A percentile compares a stretch with the other conserved stretches of the same genome.
These are phyloP conservation scores for Russula lepida DNA, from an alignment of 768 basidiomycete genomes.

Conservation along the genomic window DNA sequence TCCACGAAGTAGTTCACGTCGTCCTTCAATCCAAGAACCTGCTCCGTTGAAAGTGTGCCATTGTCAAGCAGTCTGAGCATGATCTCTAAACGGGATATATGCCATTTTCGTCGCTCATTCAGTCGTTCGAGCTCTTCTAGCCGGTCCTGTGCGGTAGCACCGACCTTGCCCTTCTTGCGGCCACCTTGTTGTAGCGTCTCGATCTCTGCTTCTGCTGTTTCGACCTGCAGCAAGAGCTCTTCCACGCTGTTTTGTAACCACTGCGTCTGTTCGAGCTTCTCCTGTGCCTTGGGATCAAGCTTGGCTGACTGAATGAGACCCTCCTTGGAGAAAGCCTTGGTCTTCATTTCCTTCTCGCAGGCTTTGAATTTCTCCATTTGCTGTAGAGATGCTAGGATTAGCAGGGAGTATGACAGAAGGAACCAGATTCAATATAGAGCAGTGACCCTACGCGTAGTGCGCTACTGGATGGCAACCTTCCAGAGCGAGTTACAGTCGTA, in stretches of 20 bases:
- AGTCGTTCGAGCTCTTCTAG: slow-evolving; percentile 76
- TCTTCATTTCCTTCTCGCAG: slow-evolving; percentile 99
- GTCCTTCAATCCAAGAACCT: slow-evolving; percentile 76
- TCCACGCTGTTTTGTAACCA: slow-evolving; percentile 90
- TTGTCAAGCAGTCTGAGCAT: slow-evolving; percentile 91
- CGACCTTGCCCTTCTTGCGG: slow-evolving; percentile 79
- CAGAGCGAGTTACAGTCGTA: not conserved
- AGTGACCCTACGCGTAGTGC: not conserved
- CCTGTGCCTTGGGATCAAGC: slow-evolving; percentile 95
- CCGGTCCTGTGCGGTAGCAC: slow-evolving; percentile 56
- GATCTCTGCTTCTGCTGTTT: slow-evolving; percentile 90
- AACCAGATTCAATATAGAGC: not conserved
- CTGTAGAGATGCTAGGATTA: slow-evolving; percentile 38
- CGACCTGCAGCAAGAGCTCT: slow-evolving; percentile 87
- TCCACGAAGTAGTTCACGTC: slow-evolving; percentile 96
- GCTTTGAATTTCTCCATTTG: slow-evolving; percentile 99
- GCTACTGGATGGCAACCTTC: not conserved
- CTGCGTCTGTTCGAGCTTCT: slow-evolving; percentile 79
- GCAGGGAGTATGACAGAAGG: slow-evolving; percentile 4
- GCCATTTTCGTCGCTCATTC: slow-evolving; percentile 95
- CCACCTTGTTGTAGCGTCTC: slow-evolving; percentile 67
- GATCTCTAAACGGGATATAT: slow-evolving; percentile 85
- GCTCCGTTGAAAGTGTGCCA: slow-evolving; percentile 76
- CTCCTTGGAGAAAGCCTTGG: slow-evolving; percentile 99
- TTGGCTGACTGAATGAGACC: slow-evolving; percentile 90